Evolutionary conservation across 2,329 filamentous ascomycete species (phyloP), one percentile per base, ranked within the genome.

Genomic region (Juglanconis sp.): DNA sequence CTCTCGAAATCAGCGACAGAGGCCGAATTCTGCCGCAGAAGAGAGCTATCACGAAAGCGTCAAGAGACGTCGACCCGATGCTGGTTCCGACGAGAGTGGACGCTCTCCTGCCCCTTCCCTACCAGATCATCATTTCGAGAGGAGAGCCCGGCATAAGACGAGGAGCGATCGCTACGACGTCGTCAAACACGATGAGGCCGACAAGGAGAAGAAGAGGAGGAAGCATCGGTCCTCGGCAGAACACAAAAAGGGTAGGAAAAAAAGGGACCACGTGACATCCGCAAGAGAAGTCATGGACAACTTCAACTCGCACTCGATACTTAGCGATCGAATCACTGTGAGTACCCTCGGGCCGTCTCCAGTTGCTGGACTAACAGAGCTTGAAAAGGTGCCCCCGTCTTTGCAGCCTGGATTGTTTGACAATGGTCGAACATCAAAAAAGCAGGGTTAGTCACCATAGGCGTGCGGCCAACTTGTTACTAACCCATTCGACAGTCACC

Each of bases 231-330:
- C 36, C 51, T 11, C 52, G 30, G 65, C 54, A 52, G 69, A 71
- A 40, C 71, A 65, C 49, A 67, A 69, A 34, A 66, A 63, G 50
- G 32, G 65, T 46, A 67, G 51, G 31, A 68, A 62, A 32, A 67
- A 67, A 38, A 73, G 70, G 38, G 69, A 70, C n/a, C 66, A 56
- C 11, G 62, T 76, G 40, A 67, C 69, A 5, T 75, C 74, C 0
- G 70, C 76, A 13, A 76, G 76, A 56, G 78, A 81, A 46, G 74
- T 87, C 7, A 80, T 86, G 70, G 71, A 77, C 6, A 80, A 80
- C 24, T 89, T 88, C 63, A 73, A 73, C 11, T 86, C 86, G 1
- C 70, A 78, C 3, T 80, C 80, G 55, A 77, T 89, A 47, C 70
- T 78, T 10, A 76, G 77, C 53, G 72, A 77, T n/a, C 77, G 81